A percentile compares a stretch with the other conserved stretches of the same genome.
These are phyloP conservation scores for Moniliella sp. DNA, from an alignment of 1,284 basidiomycete genomes.

Conservation along the genomic window DNA sequence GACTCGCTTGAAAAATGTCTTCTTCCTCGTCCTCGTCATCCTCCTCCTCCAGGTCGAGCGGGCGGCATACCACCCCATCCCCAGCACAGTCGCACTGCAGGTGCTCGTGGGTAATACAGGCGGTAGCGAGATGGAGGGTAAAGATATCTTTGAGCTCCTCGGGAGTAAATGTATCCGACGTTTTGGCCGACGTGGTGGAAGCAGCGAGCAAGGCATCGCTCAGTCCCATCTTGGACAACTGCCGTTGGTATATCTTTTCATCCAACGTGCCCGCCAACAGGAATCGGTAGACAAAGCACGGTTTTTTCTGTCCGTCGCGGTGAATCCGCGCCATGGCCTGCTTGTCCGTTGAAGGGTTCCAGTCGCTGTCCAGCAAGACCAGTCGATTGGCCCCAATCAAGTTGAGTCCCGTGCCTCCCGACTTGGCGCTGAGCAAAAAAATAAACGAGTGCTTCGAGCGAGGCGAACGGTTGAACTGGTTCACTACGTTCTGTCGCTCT, in stretches of 20 bases:
- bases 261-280: conserved; percentile 37
- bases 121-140: conserved; percentile 54
- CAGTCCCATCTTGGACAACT: conserved; percentile 81
- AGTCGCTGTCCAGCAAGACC: conserved; percentile 66
- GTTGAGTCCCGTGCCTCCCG: conserved; percentile 94
- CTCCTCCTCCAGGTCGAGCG: not conserved
- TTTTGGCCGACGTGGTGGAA: not conserved
- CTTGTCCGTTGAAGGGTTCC: conserved; percentile 66
- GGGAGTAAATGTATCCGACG: not conserved
- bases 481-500: conserved; percentile 13
- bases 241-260: conserved; percentile 43
- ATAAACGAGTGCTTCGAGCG: conserved; percentile 42
- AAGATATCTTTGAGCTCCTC: conserved; percentile 53
- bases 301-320: conserved; percentile 67
- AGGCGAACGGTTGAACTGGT: conserved; percentile 8
- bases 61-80: conserved; percentile 5
- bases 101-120: conserved; percentile 65
- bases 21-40: not conserved
- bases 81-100: conserved; percentile 25
- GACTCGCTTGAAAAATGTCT: no score
- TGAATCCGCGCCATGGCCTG: conserved; percentile 87
- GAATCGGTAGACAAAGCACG: conserved; percentile 70
- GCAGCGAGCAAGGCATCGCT: conserved; percentile 41
- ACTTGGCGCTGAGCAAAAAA: conserved; percentile 84
- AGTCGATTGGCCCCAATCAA: conserved; percentile 88